phyloP scores from a whole-genome alignment of 106 monocot species.

The Amphibolis antarctica region DNA sequence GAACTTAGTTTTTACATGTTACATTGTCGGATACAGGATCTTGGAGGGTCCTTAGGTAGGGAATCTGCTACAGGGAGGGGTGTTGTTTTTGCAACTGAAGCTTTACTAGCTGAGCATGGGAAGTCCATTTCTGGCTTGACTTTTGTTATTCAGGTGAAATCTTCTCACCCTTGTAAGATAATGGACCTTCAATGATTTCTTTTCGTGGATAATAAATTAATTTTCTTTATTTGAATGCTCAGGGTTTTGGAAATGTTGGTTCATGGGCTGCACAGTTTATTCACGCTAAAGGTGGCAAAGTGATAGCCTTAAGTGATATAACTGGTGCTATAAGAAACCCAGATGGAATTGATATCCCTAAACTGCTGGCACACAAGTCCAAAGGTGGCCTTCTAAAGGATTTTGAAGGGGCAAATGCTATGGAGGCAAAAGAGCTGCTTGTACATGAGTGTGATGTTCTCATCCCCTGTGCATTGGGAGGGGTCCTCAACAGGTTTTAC shows the following conservation, averaged over 20 bases:
- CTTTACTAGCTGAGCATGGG: conserved; percentile 60
- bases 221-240: not conserved
- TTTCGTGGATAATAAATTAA: not conserved
- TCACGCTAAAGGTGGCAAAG: conserved; percentile 70
- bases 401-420: conserved; percentile 36
- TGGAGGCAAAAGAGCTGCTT: conserved; percentile 53
- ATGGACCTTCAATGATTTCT: not conserved
- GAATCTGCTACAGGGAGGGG: conserved; percentile 89
- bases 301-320: conserved; percentile 59
- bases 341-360: conserved; percentile 60
- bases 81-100: conserved; percentile 65
- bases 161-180: not conserved
- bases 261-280: conserved; percentile 84
- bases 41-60: conserved; percentile 88
- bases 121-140: conserved; percentile 66
- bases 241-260: conserved; percentile 95
- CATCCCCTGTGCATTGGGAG: conserved; percentile 74
- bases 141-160: conserved; percentile 74
- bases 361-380: conserved; percentile 39
- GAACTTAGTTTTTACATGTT: not conserved
- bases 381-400: conserved; percentile 56
- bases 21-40: conserved; percentile 36
- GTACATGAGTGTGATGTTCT: conserved; percentile 85
- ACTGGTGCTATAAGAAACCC: conserved; percentile 52
- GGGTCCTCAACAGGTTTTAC: conserved; percentile 61